phyloP scores from a whole-genome alignment of 2,329 filamentous ascomycete species.

The Aureobasidium zeae region DNA sequence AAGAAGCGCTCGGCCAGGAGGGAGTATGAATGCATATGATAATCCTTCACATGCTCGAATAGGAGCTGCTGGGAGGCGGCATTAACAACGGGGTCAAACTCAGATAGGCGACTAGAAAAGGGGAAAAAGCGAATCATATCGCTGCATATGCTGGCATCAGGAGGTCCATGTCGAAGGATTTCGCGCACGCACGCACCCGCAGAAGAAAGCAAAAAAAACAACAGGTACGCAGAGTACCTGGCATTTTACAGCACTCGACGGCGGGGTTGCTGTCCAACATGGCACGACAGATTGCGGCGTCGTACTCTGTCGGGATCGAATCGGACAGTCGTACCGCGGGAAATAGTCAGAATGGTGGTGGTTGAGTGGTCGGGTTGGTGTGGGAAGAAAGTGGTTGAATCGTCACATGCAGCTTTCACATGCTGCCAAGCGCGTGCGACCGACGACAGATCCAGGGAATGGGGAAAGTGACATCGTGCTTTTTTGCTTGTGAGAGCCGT shows the following conservation, averaged over 20 bases:
- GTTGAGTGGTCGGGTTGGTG: constrained; percentile 13
- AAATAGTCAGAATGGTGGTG: not conserved
- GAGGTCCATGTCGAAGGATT: constrained; percentile 7
- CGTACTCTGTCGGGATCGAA: not conserved
- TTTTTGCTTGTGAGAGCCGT: constrained; percentile 1
- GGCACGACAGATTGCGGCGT: constrained; percentile 8
- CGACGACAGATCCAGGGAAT: constrained; percentile 4
- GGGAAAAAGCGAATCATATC: not conserved
- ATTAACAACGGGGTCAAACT: constrained; percentile 2
- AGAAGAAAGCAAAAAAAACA: constrained; percentile 1
- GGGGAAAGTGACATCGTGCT: constrained; percentile 13
- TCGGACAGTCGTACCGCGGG: constrained; percentile 1
- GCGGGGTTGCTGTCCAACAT: constrained; percentile 9
- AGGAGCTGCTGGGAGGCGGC: not conserved
- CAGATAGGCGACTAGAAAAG: constrained; percentile 5
- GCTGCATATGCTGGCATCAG: not conserved
- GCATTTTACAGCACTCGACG: constrained; percentile 6
- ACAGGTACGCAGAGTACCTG: constrained; percentile 4
- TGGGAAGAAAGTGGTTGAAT: constrained; percentile 1
- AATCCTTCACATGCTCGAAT: constrained; percentile 12
- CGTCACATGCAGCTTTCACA: constrained; percentile 3
- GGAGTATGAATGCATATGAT: not conserved
- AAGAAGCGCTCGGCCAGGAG: not conserved
- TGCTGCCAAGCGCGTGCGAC: not conserved
- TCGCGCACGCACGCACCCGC: not conserved